Conservation (phyloP, 805 yeast species). For the Komagataella mondaviorum region DNA sequence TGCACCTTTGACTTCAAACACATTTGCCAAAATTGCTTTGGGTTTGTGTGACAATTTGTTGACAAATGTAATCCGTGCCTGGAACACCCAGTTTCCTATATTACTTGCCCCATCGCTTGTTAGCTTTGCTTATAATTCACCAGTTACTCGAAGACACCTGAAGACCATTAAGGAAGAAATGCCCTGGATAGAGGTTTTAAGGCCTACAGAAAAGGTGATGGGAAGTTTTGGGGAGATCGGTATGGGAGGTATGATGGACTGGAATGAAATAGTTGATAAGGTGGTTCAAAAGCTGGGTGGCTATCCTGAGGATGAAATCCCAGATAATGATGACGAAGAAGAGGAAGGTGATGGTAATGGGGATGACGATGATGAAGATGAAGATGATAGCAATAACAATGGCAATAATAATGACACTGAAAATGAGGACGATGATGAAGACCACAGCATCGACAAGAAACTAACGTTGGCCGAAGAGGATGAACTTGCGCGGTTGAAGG, state of each 20-base stretch:
- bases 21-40: constrained; percentile 39
- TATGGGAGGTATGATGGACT: constrained; percentile 60
- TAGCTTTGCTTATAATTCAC: constrained; percentile 43
- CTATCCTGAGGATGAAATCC: constrained; percentile 35
- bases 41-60: constrained; percentile 47
- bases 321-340: constrained; percentile 30
- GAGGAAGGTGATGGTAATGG: constrained; percentile 18
- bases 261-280: constrained; percentile 46
- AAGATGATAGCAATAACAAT: constrained; percentile 9
- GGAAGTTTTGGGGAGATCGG: constrained; percentile 48
- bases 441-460: constrained; percentile 10
- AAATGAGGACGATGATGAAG: constrained; percentile 14
- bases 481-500: constrained; percentile 8
- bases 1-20: constrained; percentile 46
- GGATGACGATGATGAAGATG: constrained; percentile 23
- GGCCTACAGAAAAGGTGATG: constrained; percentile 46
- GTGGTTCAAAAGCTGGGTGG: constrained; percentile 42
- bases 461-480: constrained; percentile 19
- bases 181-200: constrained; percentile 49
- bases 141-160: constrained; percentile 40
- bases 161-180: constrained; percentile 41
- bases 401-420: constrained; percentile 14
- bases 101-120: constrained; percentile 50
- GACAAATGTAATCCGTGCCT: constrained; percentile 45
- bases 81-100: constrained; percentile 47